phyloP scores from a whole-genome alignment of 2,329 filamentous ascomycete genomes.

The Talaromyces rugulosus region DNA sequence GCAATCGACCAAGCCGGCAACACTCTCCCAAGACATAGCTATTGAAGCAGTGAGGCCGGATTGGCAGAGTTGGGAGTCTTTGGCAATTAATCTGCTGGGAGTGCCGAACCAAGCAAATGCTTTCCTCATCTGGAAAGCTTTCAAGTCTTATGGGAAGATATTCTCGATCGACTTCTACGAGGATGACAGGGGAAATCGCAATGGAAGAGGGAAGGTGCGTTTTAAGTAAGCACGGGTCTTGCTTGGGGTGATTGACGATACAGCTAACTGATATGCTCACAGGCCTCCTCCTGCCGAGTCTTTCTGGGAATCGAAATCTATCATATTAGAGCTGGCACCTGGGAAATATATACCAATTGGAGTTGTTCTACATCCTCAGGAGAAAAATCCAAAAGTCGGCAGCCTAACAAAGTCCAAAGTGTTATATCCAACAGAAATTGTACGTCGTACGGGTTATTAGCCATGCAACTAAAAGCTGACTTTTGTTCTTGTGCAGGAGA shows the following conservation, averaged over 20 bases:
- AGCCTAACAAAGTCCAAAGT: conserved; percentile 32
- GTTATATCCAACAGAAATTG: conserved; percentile 32
- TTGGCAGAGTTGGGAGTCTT: conserved; percentile 39
- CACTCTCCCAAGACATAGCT: neutral
- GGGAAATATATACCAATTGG: conserved; percentile 14
- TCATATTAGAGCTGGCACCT: conserved; percentile 25
- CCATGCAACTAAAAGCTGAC: neutral
- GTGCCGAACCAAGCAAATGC: conserved; percentile 35
- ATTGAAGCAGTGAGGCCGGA: neutral
- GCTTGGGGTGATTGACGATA: neutral
- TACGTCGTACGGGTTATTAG: conserved; percentile 20
- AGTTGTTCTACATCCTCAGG: conserved; percentile 24
- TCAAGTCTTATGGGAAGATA: conserved; percentile 52
- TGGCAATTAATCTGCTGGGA: conserved; percentile 31
- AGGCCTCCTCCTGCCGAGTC: conserved; percentile 49
- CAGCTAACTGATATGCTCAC: neutral
- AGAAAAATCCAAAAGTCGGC: conserved; percentile 18
- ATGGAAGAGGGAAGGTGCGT: conserved; percentile 45
- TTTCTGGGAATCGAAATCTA: conserved; percentile 47
- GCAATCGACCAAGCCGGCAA: neutral
- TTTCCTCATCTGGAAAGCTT: conserved; percentile 47
- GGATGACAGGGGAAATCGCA: conserved; percentile 33
- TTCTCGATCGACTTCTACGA: conserved; percentile 55
- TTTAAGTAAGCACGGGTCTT: conserved; percentile 42
- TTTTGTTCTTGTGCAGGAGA: conserved; percentile 25